phyloP scores from a whole-genome alignment of 495 filamentous ascomycete genomes.

The Hypoxylon rickii region DNA sequence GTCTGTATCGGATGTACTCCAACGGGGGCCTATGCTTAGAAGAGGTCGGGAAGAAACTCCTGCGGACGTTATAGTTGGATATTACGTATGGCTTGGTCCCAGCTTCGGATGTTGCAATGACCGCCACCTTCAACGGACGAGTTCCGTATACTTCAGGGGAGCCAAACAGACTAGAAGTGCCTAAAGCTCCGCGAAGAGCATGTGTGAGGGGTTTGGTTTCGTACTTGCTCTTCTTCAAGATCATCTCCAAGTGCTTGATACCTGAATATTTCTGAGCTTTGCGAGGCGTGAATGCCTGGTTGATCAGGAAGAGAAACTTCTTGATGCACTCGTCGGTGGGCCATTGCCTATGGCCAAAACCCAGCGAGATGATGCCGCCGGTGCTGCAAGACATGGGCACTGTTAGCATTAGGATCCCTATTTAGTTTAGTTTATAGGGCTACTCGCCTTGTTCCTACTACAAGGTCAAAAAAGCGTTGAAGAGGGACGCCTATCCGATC shows the following conservation, averaged over 20 bases:
- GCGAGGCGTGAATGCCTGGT: not conserved
- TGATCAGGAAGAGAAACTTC: not conserved
- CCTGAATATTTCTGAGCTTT: not conserved
- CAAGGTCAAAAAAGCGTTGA: not conserved
- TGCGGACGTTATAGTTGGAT: not conserved
- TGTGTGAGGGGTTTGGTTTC: not conserved
- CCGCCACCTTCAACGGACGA: not conserved
- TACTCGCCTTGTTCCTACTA: not conserved
- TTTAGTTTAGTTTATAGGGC: no score
- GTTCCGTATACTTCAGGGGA: not conserved
- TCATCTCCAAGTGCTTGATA: not conserved
- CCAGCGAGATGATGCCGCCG: not conserved
- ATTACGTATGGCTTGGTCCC: not conserved
- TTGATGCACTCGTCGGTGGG: not conserved
- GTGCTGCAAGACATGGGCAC: not conserved
- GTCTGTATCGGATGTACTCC: not conserved
- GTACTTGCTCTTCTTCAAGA: not conserved
- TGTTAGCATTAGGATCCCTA: not conserved
- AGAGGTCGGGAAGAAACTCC: not conserved
- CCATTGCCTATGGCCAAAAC: not conserved
- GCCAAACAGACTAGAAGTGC: not conserved
- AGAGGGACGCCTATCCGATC: not conserved
- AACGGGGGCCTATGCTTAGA: not conserved
- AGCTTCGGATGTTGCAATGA: not conserved
- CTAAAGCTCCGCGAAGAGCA: not conserved